Percentiles rank a stretch among this genome's conserved stretches.
Evolutionary conservation across 148 eudicot species (phyloP).

Genomic region (Spergularia marina): DNA sequence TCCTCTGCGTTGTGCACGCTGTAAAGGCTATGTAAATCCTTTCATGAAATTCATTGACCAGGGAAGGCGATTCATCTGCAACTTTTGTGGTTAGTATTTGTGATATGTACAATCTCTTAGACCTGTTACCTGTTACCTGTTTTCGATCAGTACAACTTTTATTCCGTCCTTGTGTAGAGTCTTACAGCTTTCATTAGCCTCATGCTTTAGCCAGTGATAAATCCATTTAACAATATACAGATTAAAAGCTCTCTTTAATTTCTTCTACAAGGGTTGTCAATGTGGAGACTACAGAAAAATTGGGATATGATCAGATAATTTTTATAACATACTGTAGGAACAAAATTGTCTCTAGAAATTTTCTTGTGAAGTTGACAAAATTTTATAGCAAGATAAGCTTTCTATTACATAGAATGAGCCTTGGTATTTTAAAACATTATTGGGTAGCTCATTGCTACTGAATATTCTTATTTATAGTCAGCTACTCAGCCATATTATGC

Average conservation of each 20-base stretch:
- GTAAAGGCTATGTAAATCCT: slow-evolving; percentile 98
- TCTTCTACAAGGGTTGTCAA: not conserved
- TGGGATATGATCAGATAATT: too few relatives aligned
- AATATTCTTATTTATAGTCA: not conserved
- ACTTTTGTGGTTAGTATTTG: slow-evolving; percentile 84
- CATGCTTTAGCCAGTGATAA: not conserved
- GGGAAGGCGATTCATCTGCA: slow-evolving; percentile 91
- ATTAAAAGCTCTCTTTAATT: not conserved
- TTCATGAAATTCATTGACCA: slow-evolving; percentile 95
- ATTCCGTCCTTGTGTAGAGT: not conserved
- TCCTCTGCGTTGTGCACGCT: slow-evolving; percentile 97
- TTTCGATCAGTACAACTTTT: not conserved
- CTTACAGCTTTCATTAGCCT: not conserved
- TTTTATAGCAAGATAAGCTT: too few relatives aligned
- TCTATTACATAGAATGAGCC: not conserved
- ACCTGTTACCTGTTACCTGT: not conserved
- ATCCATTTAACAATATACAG: not conserved
- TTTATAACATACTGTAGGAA: too few relatives aligned
- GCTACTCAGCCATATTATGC: not conserved
- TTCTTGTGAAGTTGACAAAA: too few relatives aligned
- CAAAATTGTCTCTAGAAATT: too few relatives aligned
- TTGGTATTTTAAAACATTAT: not conserved
- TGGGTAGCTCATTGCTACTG: not conserved
- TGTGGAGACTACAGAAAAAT: not conserved
- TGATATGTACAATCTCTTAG: not conserved